Conservation (phyloP, 495 filamentous ascomycete genomes). For the Penicillium desertorum region DNA sequence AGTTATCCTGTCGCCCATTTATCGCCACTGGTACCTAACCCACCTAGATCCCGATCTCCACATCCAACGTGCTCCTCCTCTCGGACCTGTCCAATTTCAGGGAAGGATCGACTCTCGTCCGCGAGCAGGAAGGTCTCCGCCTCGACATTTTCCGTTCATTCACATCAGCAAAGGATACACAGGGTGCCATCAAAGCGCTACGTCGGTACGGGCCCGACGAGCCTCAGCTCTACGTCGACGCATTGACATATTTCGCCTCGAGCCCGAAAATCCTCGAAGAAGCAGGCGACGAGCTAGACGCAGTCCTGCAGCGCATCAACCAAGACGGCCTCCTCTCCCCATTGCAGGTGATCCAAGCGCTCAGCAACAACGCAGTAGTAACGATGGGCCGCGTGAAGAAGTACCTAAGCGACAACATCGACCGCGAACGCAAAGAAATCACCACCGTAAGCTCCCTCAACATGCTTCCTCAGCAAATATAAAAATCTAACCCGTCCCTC, state of each 20-base stretch:
- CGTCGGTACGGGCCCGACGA: conserved; percentile 89
- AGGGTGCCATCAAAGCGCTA: conserved; percentile 83
- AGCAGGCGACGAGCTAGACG: conserved; percentile 76
- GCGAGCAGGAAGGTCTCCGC: conserved; percentile 86
- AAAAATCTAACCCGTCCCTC: conserved; percentile 16
- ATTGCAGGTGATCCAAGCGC: conserved; percentile 91
- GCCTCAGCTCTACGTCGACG: conserved; percentile 89
- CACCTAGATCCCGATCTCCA: conserved; percentile 75
- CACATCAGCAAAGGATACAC: conserved; percentile 88
- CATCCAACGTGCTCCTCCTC: conserved; percentile 87
- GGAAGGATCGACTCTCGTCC: conserved; percentile 87
- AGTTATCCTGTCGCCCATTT: conserved; percentile 13
- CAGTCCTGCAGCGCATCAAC: conserved; percentile 82
- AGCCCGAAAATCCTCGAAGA: conserved; percentile 78
- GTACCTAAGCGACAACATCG: conserved; percentile 85
- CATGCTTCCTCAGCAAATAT: not conserved
- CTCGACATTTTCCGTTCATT: conserved; percentile 98
- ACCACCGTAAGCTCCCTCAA: conserved; percentile 46
- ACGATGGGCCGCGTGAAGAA: conserved; percentile 97
- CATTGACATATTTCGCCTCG: conserved; percentile 90
- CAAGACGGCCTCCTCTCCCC: conserved; percentile 91
- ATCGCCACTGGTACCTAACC: conserved; percentile 20
- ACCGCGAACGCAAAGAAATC: conserved; percentile 84
- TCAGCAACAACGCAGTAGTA: conserved; percentile 80
- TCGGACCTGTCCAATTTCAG: conserved; percentile 89